Evolutionary conservation across 2,329 filamentous ascomycete genomes (phyloP).

Genomic region (Paracorniculantispora psalliotae): DNA sequence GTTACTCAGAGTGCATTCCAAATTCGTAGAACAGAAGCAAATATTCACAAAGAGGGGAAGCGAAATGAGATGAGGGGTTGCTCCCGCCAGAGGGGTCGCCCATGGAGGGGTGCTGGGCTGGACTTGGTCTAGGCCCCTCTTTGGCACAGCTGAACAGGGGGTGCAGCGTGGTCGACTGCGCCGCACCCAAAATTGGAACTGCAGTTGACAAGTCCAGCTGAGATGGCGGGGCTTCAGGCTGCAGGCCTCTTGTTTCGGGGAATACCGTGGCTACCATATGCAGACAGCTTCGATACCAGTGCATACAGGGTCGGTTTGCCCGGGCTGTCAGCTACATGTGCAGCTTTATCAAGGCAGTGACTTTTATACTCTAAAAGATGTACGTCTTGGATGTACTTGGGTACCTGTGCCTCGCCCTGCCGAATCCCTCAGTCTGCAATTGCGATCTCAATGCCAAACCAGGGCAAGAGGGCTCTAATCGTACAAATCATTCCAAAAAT

Average conservation of each 20-base stretch:
- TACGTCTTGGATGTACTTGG: too few species aligned
- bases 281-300: background rate
- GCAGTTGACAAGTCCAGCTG: background rate
- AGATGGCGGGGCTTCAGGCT: background rate
- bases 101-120: background rate
- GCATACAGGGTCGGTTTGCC: too few species aligned
- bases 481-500: slow-evolving; percentile 1
- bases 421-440: too few species aligned
- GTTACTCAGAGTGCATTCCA: background rate
- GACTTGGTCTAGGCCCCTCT: background rate
- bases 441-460: too few species aligned
- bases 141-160: too few species aligned
- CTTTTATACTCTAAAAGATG: too few species aligned
- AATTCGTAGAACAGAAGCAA: background rate
- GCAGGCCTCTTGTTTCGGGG: background rate
- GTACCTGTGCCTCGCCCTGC: too few species aligned
- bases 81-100: background rate
- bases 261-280: background rate
- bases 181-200: background rate
- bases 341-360: too few species aligned
- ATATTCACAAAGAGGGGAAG: background rate
- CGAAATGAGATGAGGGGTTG: background rate
- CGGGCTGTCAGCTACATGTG: too few species aligned
- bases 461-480: background rate
- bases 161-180: too few species aligned